These are phyloP conservation scores for Parachlorella kessleri DNA, from an alignment of 139 green algal genomes.

Conservation along the genomic window DNA sequence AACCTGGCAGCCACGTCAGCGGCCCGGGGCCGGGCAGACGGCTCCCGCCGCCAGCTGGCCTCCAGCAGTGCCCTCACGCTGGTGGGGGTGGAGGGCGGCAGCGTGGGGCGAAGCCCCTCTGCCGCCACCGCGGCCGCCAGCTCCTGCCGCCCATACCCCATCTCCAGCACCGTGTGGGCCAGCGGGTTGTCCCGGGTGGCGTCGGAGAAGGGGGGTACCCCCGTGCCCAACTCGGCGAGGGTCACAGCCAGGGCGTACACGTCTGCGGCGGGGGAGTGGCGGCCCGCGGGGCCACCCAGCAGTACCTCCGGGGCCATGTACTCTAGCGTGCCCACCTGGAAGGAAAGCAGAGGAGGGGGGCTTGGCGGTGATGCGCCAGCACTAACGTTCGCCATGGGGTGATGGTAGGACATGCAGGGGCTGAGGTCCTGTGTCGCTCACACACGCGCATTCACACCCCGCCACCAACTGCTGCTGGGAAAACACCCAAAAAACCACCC, in stretches of 20 bases:
- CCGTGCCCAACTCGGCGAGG: conserved; percentile 71
- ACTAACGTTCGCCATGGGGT: too few species aligned
- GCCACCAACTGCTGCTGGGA: background rate
- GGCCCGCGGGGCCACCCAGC: conserved; percentile 13
- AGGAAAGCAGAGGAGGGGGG: background rate
- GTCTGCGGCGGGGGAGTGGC: conserved; percentile 59
- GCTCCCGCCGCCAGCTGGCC: conserved; percentile 63
- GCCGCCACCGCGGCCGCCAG: conserved; percentile 79
- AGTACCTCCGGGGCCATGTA: conserved; percentile 93
- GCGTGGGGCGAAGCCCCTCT: conserved; percentile 80
- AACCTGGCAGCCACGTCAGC: conserved; percentile 45
- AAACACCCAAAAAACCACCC: background rate
- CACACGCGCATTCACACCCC: too few species aligned
- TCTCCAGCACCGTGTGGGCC: conserved; percentile 88
- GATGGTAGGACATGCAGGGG: background rate
- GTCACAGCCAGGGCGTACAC: conserved; percentile 81
- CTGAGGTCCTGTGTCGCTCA: background rate
- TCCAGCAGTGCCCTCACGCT: conserved; percentile 53
- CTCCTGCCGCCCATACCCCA: conserved; percentile 88
- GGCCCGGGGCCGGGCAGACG: conserved; percentile 47
- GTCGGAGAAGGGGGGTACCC: conserved; percentile 68
- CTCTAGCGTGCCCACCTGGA: conserved; percentile 78
- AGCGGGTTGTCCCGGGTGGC: conserved; percentile 86
- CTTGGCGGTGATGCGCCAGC: too few species aligned
- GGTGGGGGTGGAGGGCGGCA: conserved; percentile 39